Conservation (phyloP, 1,284 basidiomycete genomes). For the Ganoderma boninense region DNA sequence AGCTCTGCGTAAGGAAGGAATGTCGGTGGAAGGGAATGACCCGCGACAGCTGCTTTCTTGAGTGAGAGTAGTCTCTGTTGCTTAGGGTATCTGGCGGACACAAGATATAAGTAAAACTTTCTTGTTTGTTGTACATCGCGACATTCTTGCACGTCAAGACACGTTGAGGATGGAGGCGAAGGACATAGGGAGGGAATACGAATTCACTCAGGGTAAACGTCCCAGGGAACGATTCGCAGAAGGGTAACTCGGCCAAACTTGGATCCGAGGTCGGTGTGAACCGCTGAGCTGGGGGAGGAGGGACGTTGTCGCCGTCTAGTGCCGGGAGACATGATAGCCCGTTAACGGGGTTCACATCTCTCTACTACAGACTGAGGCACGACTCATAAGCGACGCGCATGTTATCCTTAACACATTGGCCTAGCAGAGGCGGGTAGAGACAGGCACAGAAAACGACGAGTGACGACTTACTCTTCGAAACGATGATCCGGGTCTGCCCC, state of each 20-base stretch:
- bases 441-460: background rate
- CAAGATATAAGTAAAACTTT: background rate
- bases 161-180: background rate
- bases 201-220: no score
- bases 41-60: conserved; percentile 77
- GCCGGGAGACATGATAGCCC: background rate
- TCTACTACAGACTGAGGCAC: background rate
- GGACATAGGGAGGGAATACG: background rate
- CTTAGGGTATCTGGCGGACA: conserved; percentile 81
- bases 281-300: no score
- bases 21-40: conserved; percentile 67
- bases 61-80: conserved; percentile 83
- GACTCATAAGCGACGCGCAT: background rate
- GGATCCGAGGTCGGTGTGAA: no score
- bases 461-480: conserved; percentile 86
- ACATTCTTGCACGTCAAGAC: background rate
- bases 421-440: background rate
- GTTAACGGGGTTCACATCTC: background rate
- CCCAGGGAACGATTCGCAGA: no score
- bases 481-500: conserved; percentile 86
- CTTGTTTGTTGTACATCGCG: background rate
- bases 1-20: conserved; percentile 74
- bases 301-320: no score
- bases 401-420: background rate
- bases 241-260: no score